Base-by-base conservation (phyloP, 75 land plant genomes). In the Ceratopteris richardii region DNA sequence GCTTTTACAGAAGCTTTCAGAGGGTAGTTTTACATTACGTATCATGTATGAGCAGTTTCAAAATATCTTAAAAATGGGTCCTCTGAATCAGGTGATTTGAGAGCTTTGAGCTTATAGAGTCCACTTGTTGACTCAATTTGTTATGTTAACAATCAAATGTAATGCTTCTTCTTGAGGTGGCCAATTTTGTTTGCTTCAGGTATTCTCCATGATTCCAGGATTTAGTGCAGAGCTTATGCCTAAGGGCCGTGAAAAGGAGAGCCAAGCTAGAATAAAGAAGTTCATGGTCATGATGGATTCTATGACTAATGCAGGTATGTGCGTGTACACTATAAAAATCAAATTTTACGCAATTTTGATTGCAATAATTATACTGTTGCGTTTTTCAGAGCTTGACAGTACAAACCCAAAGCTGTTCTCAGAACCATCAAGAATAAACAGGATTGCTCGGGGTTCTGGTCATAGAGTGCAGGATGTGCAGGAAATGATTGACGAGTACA, bases 271-370 rank as follows among this genome's bases (percentile, higher is more conserved):
- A 50, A 77, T 92, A n/a, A 85, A 88, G 69, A 87, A 84, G 39
- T 92, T 82, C 46, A 88, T 88, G 97, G 82, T 86, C 12, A 92
- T 92, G 77, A 92, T 92, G 97, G 97, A 92, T 54, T 92, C 97
- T 11, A 92, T 92, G 97, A 92, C 95, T n/a, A 62, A 78, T 74
- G 84, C 70, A 82, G 97, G 97, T 74, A 65, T 56, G 27, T 22
- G 31, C 47, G 73, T n/a, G n/a, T n/a, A 64, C n/a, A n/a, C n/a
- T n/a, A n/a, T n/a, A n/a, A n/a, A n/a, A n/a, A n/a, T n/a, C n/a
- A n/a, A n/a, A n/a, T n/a, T n/a, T n/a, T n/a, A n/a, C n/a, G n/a
- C n/a, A n/a, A n/a, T n/a, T n/a, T n/a, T n/a, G n/a, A n/a, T n/a
- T n/a, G n/a, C n/a, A n/a, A n/a, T n/a, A n/a, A n/a, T n/a, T n/a